Base-by-base conservation (phyloP, 2,329 filamentous ascomycete genomes). In the Clonostachys solani region DNA sequence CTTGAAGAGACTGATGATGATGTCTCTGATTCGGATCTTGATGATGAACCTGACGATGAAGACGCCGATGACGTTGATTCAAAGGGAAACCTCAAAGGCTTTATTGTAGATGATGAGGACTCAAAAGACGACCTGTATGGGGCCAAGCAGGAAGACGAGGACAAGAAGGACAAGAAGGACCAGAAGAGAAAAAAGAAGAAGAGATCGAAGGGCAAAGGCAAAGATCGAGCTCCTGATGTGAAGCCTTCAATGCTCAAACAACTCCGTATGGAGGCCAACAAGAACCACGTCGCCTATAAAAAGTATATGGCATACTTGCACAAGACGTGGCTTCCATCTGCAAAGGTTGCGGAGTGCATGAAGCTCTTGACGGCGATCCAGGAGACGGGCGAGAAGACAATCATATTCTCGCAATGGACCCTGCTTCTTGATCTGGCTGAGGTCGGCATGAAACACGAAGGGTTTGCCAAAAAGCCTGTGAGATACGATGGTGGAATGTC, bases 401-500 rank as follows among this genome's bases (percentile, higher is more conserved):
- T 92, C 54, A 74, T 92, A 41, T 92, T 91, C 66, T 86, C 81
- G 2, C 87, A 92, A 61, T 92, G 87, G 86, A 90, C 86, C 0
- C 79, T 81, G 1, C 86, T 90, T 60, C 75, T 92, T 9, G 78
- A 86, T 52, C 74, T 91, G 42, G 73, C 96, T 29, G 80, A 92
- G 59, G 76, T 87, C 3, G 94, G 87, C 17, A 75, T 80, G 9
- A 80, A 87, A 50, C 75, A 95, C 6, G 67, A 76, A 6, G 73
- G 12, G 35, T 72, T 80, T 16, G 74, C 75, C 1, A 76, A 83
- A 55, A 78, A 75, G 23, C 88, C 80, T 57, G 78, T 79, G 35
- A 83, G 90, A 29, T 86, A 96, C 51, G 90, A 95, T 58, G 92
- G 92, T 37, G 85, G 80, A 50, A 94, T 95, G 88, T 74, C 75